Evolutionary conservation across 1,284 basidiomycete genomes (phyloP).

Genomic region (Irpex sp.): DNA sequence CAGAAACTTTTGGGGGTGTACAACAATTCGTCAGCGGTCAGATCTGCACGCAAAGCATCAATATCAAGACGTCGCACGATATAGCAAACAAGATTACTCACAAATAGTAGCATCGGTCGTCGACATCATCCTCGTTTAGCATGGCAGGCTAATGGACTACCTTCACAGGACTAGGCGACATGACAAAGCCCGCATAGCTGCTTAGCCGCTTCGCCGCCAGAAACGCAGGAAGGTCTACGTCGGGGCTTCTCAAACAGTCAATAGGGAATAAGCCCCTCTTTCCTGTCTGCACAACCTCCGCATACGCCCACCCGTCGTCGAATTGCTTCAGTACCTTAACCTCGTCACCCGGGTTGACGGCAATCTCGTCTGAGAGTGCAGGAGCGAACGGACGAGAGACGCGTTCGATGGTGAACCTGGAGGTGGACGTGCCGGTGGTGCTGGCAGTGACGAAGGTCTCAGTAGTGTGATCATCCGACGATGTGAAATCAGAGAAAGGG

Average conservation of each 20-base stretch:
- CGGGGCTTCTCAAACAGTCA: constrained; percentile 51
- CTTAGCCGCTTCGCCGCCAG: constrained; percentile 46
- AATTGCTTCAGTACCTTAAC: constrained; percentile 52
- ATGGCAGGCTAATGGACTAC: neutral
- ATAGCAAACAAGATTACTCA: neutral
- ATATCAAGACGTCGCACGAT: no score
- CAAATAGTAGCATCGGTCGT: neutral
- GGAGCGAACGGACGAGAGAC: constrained; percentile 56
- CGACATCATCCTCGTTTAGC: neutral
- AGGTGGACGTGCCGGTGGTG: constrained; percentile 13
- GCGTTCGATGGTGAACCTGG: constrained; percentile 39
- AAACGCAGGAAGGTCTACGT: constrained; percentile 48
- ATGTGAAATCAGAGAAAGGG: constrained; percentile 14
- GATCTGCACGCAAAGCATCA: neutral
- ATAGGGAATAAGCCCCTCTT: constrained; percentile 49
- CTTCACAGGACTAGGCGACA: neutral
- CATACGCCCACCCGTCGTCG: constrained; percentile 68
- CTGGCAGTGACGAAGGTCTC: constrained; percentile 23
- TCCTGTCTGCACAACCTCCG: constrained; percentile 29
- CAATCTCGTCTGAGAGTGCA: constrained; percentile 56
- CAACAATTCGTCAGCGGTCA: neutral
- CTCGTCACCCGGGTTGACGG: constrained; percentile 45
- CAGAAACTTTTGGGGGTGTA: neutral
- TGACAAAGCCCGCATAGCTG: constrained; percentile 25
- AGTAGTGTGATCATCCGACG: constrained; percentile 8